phyloP scores from a whole-genome alignment of 306 rosid genomes.

The Begonia loranthoides region DNA sequence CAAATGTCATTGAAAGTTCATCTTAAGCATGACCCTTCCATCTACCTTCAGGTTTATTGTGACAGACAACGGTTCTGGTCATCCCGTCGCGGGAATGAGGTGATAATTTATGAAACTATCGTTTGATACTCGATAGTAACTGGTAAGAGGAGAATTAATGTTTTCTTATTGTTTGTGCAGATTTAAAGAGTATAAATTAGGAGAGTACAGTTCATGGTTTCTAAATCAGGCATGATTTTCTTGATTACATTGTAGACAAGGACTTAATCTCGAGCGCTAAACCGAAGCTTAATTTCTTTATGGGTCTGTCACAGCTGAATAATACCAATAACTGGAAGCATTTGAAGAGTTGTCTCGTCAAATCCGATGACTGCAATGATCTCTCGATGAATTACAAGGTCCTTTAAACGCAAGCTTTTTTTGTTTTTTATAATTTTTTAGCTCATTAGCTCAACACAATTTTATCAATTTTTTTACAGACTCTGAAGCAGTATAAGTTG shows the following conservation, averaged over 20 bases:
- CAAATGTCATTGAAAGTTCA: no score
- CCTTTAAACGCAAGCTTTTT: background rate
- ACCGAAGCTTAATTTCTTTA: no score
- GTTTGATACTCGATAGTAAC: background rate
- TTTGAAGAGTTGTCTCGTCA: slow-evolving; percentile 68
- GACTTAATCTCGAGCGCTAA: no score
- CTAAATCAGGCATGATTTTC: slow-evolving; percentile 51
- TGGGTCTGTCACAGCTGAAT: slow-evolving; percentile 43
- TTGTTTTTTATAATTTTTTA: background rate
- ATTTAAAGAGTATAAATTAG: slow-evolving; percentile 88
- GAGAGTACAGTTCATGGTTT: slow-evolving; percentile 89
- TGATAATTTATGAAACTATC: slow-evolving; percentile 17
- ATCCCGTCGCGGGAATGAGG: slow-evolving; percentile 65
- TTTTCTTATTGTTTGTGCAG: slow-evolving; percentile 30
- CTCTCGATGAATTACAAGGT: slow-evolving; percentile 74
- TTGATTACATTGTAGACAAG: background rate
- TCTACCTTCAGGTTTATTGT: slow-evolving; percentile 59
- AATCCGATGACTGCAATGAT: slow-evolving; percentile 70
- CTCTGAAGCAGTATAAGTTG: slow-evolving; percentile 51
- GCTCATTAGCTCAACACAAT: background rate
- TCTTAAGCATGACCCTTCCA: no score
- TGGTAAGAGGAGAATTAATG: background rate
- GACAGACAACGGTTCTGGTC: slow-evolving; percentile 87
- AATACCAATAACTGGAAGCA: slow-evolving; percentile 69
- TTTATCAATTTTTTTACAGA: slow-evolving; percentile 32